phyloP scores from a whole-genome alignment of 805 yeast species.

The Kazachstania africana region DNA sequence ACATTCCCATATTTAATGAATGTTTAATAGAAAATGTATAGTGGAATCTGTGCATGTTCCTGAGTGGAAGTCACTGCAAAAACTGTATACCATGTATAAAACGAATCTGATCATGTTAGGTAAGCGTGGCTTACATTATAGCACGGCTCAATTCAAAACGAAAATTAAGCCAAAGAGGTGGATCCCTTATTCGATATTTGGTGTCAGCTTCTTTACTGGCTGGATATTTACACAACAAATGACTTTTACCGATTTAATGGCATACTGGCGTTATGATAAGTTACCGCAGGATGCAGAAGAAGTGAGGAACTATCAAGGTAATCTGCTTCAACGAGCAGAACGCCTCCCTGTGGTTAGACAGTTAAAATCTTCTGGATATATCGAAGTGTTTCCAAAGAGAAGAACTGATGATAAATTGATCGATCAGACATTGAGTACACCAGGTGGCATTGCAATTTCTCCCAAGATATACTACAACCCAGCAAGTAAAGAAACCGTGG shows the following conservation, averaged over 20 bases:
- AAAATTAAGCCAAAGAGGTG: constrained; percentile 7
- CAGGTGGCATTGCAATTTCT: constrained; percentile 70
- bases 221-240: constrained; percentile 25
- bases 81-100: too few relatives aligned
- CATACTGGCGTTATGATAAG: constrained; percentile 24
- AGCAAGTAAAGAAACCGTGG: constrained; percentile 44
- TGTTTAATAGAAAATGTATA: too few relatives aligned
- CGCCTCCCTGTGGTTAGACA: constrained; percentile 40
- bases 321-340: constrained; percentile 37
- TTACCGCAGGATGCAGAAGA: constrained; percentile 21
- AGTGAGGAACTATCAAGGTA: constrained; percentile 19
- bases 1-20: too few relatives aligned
- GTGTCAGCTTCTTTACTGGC: constrained; percentile 21
- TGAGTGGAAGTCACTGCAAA: too few relatives aligned
- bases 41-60: too few relatives aligned
- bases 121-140: too few relatives aligned
- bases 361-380: constrained; percentile 30
- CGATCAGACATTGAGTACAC: constrained; percentile 42
- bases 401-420: constrained; percentile 24
- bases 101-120: too few relatives aligned
- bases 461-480: constrained; percentile 58
- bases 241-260: constrained; percentile 26
- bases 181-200: constrained; percentile 20
- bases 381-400: constrained; percentile 20
- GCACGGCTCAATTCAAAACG: too few relatives aligned